phyloP scores from a whole-genome alignment of 257 asterid genomes.

The Voacanga thouarsii region DNA sequence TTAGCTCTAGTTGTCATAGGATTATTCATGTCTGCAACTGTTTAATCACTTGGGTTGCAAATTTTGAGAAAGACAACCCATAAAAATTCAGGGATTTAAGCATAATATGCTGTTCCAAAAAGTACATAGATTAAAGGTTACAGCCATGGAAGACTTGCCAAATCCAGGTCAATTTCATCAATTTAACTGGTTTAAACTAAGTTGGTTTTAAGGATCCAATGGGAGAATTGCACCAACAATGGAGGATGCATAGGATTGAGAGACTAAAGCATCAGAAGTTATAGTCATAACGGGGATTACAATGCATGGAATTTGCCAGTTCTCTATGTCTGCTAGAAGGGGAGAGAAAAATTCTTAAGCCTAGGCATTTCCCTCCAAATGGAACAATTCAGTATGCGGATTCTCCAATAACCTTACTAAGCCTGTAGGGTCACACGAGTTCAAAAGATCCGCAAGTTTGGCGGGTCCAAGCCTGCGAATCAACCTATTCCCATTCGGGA shows the following conservation, averaged over 20 bases:
- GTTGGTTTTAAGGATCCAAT: neutral
- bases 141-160: neutral
- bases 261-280: neutral
- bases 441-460: no score
- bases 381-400: neutral
- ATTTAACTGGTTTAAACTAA: neutral
- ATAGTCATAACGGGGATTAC: neutral
- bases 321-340: neutral
- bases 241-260: neutral
- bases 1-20: neutral
- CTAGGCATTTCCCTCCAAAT: neutral
- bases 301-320: neutral
- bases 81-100: neutral
- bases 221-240: neutral
- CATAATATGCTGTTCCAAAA: neutral
- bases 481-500: no score
- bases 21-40: neutral
- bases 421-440: no score
- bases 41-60: neutral
- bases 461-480: no score
- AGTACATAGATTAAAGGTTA: neutral
- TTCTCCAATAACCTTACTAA: no score
- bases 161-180: neutral
- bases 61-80: neutral
- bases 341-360: neutral